These are phyloP conservation scores for Dactylonectria estremocensis DNA, from an alignment of 2,329 filamentous ascomycete species.

Conservation along the genomic window DNA sequence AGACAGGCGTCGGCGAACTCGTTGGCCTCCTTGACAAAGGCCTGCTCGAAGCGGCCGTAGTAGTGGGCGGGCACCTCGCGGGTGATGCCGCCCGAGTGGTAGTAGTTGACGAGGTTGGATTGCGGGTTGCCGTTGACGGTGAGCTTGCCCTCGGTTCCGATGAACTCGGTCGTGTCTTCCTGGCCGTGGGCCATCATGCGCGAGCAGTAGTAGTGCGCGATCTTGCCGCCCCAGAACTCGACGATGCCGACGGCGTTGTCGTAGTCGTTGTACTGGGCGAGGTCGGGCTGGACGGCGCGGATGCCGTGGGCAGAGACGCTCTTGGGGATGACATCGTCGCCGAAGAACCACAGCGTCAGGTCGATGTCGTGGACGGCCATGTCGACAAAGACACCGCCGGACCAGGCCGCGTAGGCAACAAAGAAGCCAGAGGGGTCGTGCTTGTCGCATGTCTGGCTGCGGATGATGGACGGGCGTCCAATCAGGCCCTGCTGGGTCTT, in stretches of 20 bases:
- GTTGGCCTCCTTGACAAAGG: constrained; percentile 74
- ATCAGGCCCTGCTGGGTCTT: constrained; percentile 69
- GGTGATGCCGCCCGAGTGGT: constrained; percentile 62
- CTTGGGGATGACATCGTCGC: constrained; percentile 46
- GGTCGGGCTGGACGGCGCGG: constrained; percentile 47
- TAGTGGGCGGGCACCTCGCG: constrained; percentile 73
- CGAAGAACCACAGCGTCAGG: constrained; percentile 50
- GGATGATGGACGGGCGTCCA: constrained; percentile 72
- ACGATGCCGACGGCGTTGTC: constrained; percentile 66
- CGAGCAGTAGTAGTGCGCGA: constrained; percentile 75
- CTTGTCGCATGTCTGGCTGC: constrained; percentile 78
- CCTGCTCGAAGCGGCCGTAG: constrained; percentile 73
- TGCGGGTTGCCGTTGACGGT: constrained; percentile 72
- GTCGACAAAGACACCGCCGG: constrained; percentile 78
- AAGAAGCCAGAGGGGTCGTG: constrained; percentile 77
- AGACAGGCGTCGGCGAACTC: constrained; percentile 71
- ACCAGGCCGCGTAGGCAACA: constrained; percentile 74
- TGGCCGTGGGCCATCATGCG: constrained; percentile 80
- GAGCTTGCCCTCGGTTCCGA: constrained; percentile 76
- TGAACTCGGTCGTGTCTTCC: constrained; percentile 77
- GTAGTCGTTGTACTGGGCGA: constrained; percentile 47
- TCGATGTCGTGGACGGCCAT: constrained; percentile 78
- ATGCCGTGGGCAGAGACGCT: constrained; percentile 50
- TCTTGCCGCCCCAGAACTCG: constrained; percentile 75
- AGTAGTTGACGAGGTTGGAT: constrained; percentile 67